phyloP scores from a whole-genome alignment of 768 basidiomycete genomes.

The Mrakia frigida region DNA sequence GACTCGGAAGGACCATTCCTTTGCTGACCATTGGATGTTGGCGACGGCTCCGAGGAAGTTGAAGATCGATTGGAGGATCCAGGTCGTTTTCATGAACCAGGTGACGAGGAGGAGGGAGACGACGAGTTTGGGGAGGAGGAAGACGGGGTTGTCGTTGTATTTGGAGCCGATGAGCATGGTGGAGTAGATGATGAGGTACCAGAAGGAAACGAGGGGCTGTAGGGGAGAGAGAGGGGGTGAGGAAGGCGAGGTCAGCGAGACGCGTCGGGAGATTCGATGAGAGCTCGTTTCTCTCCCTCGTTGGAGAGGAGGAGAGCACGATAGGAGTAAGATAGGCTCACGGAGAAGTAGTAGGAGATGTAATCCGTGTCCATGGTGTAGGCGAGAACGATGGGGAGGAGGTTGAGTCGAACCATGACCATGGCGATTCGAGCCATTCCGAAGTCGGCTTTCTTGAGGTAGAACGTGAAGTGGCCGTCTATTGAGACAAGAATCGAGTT shows the following conservation, averaged over 20 bases:
- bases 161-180: slow-evolving; percentile 68
- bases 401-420: slow-evolving; percentile 76
- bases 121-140: slow-evolving; percentile 67
- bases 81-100: slow-evolving; percentile 59
- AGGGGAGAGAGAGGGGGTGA: slow-evolving; percentile 53
- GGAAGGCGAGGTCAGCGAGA: slow-evolving; percentile 47
- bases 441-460: slow-evolving; percentile 83
- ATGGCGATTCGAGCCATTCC: slow-evolving; percentile 67
- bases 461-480: slow-evolving; percentile 68
- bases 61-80: slow-evolving; percentile 64
- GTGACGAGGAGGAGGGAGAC: slow-evolving; percentile 61
- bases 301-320: slow-evolving; percentile 29
- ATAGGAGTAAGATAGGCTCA: background rate
- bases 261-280: background rate
- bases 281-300: too few species aligned
- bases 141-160: slow-evolving; percentile 63
- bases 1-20: slow-evolving; percentile 84
- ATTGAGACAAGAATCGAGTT: slow-evolving; percentile 50
- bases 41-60: slow-evolving; percentile 59
- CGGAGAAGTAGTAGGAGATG: slow-evolving; percentile 56
- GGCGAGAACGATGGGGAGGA: slow-evolving; percentile 71
- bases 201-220: slow-evolving; percentile 80
- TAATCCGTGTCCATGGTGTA: slow-evolving; percentile 92
- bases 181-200: slow-evolving; percentile 75
- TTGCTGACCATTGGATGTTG: slow-evolving; percentile 74